Evolutionary conservation across 371 early-diverging fungal species (phyloP).

Genomic region (Capniomyces stellatus): DNA sequence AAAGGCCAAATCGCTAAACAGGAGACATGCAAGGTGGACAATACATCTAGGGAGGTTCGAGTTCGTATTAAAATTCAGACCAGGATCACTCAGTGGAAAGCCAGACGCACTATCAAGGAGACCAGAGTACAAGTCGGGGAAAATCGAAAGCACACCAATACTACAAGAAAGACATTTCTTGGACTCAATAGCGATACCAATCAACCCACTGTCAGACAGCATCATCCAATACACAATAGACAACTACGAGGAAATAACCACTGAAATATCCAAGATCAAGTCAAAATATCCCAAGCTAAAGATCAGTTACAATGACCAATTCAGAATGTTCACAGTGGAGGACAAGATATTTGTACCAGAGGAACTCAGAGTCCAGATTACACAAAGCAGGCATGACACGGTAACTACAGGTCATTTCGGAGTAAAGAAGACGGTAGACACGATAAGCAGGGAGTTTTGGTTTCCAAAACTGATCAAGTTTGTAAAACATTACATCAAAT

Average conservation of each 20-base stretch:
- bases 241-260: not conserved
- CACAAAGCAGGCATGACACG: not conserved
- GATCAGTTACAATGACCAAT: not conserved
- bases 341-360: not conserved
- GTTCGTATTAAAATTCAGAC: slow-evolving; percentile 3
- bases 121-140: not conserved
- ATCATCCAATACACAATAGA: not conserved
- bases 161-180: not conserved
- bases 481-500: not conserved
- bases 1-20: not conserved
- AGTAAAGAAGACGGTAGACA: not conserved
- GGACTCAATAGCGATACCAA: too few species aligned
- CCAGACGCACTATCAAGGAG: slow-evolving; percentile 7
- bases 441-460: not conserved
- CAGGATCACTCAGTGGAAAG: not conserved
- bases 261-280: not conserved
- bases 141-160: not conserved
- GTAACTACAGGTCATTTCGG: slow-evolving; percentile 1
- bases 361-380: not conserved
- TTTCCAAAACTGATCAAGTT: not conserved
- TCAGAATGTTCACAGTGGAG: not conserved
- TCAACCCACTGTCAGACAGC: too few species aligned
- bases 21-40: not conserved
- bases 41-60: not conserved
- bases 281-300: not conserved